Evolutionary conservation across 163 green algal species (phyloP), one percentile per base, ranked within the genome.

Genomic region (Chlamydomonas reinhardtii): DNA sequence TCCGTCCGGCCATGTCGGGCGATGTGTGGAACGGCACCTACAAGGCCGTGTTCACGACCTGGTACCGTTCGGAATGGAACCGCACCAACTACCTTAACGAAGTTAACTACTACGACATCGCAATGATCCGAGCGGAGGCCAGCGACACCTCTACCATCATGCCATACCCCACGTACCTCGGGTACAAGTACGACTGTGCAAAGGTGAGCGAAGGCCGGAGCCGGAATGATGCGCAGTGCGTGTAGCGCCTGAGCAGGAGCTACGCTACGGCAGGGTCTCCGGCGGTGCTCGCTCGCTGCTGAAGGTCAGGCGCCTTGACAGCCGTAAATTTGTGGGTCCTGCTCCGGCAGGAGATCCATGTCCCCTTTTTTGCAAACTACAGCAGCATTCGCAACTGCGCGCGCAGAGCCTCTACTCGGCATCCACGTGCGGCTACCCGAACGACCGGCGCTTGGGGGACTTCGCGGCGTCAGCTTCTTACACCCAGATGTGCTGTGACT

Each of bases 31-130:
- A 66, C 48, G 76, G 76, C 4, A 68, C 43, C 17, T 84, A 84
- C 65, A 54, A 52, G 19, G 39, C 39, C 15, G 39, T 75, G 8
- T 84, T 68, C 31, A 52, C 43, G 5, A 39, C 76, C 1, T 84
- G 64, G 65, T 84, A 84, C 34, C 76, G 76, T 17, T 65, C 39
- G 2, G 76, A 84, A 48, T 84, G 25, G 15, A 19, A 34, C 17
- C 5, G 29, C 3, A 65, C 62, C 15, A 66, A 84, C 8, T 24
- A 52, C 35, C n/a, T 16, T 0, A 32, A 17, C 0, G 24, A 12
- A 4, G 76, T 84, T n/a, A 84, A 75, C 39, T 84, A 84, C 43
- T 84, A 62, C 20, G 76, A 84, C 48, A 84, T 84, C 22, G 76
- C 37, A 20, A 84, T 84, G 76, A 84, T 84, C 31, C 76, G 76